Conservation (phyloP, 1,284 basidiomycete species). For the Meira miltonrushii region DNA sequence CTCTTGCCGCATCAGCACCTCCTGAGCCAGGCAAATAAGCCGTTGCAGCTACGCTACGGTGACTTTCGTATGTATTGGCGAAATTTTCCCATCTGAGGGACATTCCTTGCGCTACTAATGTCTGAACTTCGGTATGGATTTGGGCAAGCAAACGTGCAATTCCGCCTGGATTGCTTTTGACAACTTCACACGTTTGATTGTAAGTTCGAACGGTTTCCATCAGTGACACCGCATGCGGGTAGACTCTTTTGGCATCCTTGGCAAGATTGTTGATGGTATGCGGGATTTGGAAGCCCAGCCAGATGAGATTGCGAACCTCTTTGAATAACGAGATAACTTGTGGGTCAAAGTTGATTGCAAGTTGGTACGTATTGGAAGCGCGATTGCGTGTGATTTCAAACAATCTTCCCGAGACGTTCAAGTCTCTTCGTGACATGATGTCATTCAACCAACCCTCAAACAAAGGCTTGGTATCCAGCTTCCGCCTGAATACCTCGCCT, state of each 20-base stretch:
- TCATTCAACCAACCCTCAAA: constrained; percentile 96
- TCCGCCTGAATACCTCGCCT: constrained; percentile 83
- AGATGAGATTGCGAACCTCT: constrained; percentile 89
- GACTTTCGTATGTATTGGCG: constrained; percentile 43
- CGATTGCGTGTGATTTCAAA: constrained; percentile 86
- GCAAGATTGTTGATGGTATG: constrained; percentile 92
- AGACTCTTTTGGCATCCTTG: constrained; percentile 94
- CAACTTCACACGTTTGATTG: constrained; percentile 82
- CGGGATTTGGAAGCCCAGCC: constrained; percentile 91
- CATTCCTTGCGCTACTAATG: constrained; percentile 58
- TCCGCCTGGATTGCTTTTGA: constrained; percentile 68
- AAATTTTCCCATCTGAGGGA: constrained; percentile 94
- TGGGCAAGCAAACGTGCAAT: constrained; percentile 70
- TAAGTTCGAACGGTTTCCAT: constrained; percentile 98
- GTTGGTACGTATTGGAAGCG: constrained; percentile 61
- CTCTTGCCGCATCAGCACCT: constrained; percentile 56
- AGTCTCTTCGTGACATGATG: constrained; percentile 71
- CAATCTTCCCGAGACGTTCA: constrained; percentile 88
- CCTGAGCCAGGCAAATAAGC: constrained; percentile 31
- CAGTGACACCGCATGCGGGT: constrained; percentile 85
- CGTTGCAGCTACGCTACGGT: constrained; percentile 59
- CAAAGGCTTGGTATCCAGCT: constrained; percentile 86
- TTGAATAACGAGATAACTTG: constrained; percentile 98
- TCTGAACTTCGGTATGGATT: constrained; percentile 37
- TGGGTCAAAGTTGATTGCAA: constrained; percentile 93